These are phyloP conservation scores for Zopfochytrium polystomum DNA, from an alignment of 371 early-diverging fungal species.

Conservation along the genomic window DNA sequence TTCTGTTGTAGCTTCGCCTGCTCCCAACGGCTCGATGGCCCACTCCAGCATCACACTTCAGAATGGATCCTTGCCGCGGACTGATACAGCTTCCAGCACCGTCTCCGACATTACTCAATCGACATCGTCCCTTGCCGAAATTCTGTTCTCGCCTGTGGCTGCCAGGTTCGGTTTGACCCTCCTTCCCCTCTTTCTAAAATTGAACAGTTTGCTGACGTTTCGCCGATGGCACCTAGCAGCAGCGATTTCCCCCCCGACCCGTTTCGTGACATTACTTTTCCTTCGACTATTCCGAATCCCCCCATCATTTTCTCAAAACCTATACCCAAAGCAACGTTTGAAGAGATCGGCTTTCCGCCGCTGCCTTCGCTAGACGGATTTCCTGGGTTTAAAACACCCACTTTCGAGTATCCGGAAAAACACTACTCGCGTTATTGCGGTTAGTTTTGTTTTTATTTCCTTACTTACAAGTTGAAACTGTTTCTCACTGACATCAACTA, in stretches of 20 bases:
- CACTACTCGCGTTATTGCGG: constrained; percentile 42
- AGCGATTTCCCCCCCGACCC: not conserved
- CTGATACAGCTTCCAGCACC: no score
- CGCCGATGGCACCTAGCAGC: not conserved
- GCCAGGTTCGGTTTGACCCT: not conserved
- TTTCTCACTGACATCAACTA: constrained; percentile 10
- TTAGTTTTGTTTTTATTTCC: constrained; percentile 2
- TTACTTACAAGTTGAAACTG: constrained; percentile 54
- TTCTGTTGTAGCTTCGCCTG: no score
- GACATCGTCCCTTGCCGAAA: not conserved
- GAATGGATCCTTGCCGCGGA: no score
- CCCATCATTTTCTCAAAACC: constrained; percentile 16
- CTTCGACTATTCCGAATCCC: not conserved
- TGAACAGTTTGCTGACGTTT: not conserved
- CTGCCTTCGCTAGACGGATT: constrained; percentile 2
- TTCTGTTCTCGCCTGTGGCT: not conserved
- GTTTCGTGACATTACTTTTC: no score
- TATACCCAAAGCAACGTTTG: constrained; percentile 18
- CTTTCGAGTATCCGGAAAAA: constrained; percentile 17
- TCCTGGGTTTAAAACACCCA: constrained; percentile 4
- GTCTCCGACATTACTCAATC: no score
- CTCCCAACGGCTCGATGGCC: no score
- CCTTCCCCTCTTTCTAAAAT: not conserved
- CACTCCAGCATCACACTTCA: no score
- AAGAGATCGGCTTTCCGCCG: not conserved